These are phyloP conservation scores for Apophysomyces ossiformis DNA, from an alignment of 371 early-diverging fungal species.

Conservation along the genomic window DNA sequence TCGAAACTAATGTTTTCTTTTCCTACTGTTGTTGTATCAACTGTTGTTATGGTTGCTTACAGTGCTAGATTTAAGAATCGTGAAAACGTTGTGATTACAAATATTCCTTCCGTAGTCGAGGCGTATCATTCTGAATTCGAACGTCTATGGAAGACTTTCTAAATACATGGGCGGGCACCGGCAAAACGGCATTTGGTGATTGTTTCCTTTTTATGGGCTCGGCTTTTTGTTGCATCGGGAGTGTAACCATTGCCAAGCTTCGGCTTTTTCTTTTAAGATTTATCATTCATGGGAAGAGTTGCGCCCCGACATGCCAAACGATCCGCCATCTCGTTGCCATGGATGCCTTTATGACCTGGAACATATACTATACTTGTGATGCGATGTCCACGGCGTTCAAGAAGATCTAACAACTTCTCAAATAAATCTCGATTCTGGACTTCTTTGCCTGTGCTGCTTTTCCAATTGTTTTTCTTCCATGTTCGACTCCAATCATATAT, in stretches of 20 bases:
- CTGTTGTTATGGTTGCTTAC: constrained; percentile 26
- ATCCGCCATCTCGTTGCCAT: constrained; percentile 81
- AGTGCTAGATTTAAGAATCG: constrained; percentile 63
- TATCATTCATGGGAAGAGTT: background rate
- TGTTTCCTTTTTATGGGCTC: background rate
- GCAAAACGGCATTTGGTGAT: constrained; percentile 3
- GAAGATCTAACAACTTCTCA: constrained; percentile 46
- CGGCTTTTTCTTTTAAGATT: background rate
- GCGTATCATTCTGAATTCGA: constrained; percentile 61
- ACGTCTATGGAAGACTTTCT: constrained; percentile 55
- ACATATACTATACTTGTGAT: constrained; percentile 60
- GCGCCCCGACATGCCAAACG: constrained; percentile 69
- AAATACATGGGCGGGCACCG: constrained; percentile 10
- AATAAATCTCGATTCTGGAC: constrained; percentile 83
- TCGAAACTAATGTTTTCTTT: too few species aligned
- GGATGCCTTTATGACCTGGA: constrained; percentile 65
- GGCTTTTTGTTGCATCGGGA: too few species aligned
- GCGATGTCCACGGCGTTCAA: constrained; percentile 35
- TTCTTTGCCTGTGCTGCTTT: constrained; percentile 14
- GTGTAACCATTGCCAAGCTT: too few species aligned
- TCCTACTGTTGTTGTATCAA: too few species aligned
- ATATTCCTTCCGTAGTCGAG: constrained; percentile 52
- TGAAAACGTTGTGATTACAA: constrained; percentile 65
- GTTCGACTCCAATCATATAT: constrained; percentile 66
- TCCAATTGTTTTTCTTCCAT: constrained; percentile 56